Evolutionary conservation across 345 rosid genomes (phyloP), one percentile per base, ranked within the genome.

Genomic region (Fremontodendron californicum): DNA sequence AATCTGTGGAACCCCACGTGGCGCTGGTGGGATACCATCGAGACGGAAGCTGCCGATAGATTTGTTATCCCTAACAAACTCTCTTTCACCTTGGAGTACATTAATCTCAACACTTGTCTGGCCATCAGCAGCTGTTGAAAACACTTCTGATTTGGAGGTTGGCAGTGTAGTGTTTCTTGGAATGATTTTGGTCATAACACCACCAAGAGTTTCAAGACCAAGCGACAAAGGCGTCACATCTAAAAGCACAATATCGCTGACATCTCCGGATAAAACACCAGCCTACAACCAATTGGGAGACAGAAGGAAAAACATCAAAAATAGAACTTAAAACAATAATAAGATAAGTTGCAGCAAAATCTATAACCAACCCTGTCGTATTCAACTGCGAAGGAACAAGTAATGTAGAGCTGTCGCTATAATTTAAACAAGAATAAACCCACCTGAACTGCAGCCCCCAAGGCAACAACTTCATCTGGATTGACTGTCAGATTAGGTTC

Each of bases 401-500:
- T 6, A 45, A 1, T 7, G 9, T 13, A 45, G 55, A 66, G 12
- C 39, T 27, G 27, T 6, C 6, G 10, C 4, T 9, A 23, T 18
- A 12, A 5, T 15, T 71, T 18, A 0, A 16, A 57, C 23, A 11
- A 18, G 23, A 1, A 67, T 67, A 52, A 58, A 39, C 80, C 60
- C 21, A 95, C 99, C 98, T 95, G 99, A 51, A 95, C 99, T 23
- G 99, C 98, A 84, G 99, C 98, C 42, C 99, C 99, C 2, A 95
- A 81, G 52, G 99, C 99, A 71, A 95, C 99, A 78, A 95, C 99
- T 82, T 95, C 99, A 78, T 95, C 99, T 3, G 99, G 99, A 73
- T 95, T 95, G 25, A 95, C 98, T 0, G 98, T 90, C 77, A 95
- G 98, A 83, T 95, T 95, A 8, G 99, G 99, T n/a, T 92, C 98